Evolutionary conservation across 2,329 filamentous ascomycete genomes (phyloP), one percentile per base, ranked within the genome.

Genomic region (Monilinia aucupariae): DNA sequence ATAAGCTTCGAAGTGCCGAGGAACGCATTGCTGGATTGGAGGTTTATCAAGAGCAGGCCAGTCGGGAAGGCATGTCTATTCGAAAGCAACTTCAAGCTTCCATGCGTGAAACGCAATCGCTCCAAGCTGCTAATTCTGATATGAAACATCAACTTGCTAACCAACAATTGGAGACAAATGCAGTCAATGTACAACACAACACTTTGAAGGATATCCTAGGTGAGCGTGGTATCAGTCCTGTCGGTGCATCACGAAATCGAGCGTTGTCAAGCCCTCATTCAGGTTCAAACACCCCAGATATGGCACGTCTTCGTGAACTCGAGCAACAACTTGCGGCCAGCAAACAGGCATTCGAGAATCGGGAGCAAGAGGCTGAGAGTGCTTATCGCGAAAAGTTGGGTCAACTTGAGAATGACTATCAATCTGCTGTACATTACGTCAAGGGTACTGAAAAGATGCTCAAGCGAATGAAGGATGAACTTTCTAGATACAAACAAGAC

Each of bases 391-490:
- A 97, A 74, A 97, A 97, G 76, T 82, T 99, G 59, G 85, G 91
- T 64, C 92, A 96, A 73, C 85, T 99, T 39, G 92, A 97, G 77
- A 96, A 92, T 74, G 94, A 99, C 75, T 97, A 99, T 74, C 92
- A 97, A 76, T 96, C 94, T 49, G 93, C 94, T 20, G 92, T 97
- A 56, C 94, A 97, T 76, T 99, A 99, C 73, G 91, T 99, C 69
- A 96, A 96, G 76, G 94, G 94, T 64, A 97, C 94, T 1, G 94
- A 99, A 77, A 97, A 97, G 82, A 97, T 99, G 92, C 84, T 99
- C 55, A 92, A 94, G 76, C 93, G 96, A 76, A 93, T 99, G 82
- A 97, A 97, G 79, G 92, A 97, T 72, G 94, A 99, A 77, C 81
- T 99, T n/a, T 82, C 89, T 61, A 90, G 92, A 64, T 94, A 96